phyloP scores from a whole-genome alignment of 2,329 filamentous ascomycete genomes.

The Pseudogymnoascus sp. region DNA sequence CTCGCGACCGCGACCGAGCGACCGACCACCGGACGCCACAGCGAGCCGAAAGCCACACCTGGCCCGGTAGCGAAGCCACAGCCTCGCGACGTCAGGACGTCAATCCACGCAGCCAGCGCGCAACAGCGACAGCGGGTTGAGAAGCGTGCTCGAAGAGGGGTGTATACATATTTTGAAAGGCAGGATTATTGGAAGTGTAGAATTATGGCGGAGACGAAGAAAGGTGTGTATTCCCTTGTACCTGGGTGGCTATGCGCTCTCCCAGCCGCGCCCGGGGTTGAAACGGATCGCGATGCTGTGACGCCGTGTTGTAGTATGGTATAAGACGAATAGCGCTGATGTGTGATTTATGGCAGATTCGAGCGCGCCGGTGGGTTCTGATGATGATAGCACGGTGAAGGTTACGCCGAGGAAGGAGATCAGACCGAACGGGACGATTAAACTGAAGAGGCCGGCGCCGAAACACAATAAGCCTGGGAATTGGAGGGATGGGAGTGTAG shows the following conservation, averaged over 20 bases:
- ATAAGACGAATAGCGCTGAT: background rate
- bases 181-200: background rate
- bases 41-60: background rate
- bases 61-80: background rate
- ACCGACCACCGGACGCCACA: background rate
- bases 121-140: background rate
- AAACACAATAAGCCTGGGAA: conserved; percentile 61
- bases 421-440: conserved; percentile 42
- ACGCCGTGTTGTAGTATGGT: background rate
- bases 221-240: background rate
- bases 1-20: background rate
- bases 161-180: background rate
- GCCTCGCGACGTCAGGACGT: background rate
- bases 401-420: conserved; percentile 45
- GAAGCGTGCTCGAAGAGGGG: background rate
- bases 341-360: background rate
- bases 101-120: background rate
- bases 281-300: background rate
- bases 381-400: conserved; percentile 54
- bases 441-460: conserved; percentile 54
- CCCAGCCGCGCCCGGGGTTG: background rate
- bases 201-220: background rate
- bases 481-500: conserved; percentile 59
- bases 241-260: background rate
- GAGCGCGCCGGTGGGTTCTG: conserved; percentile 23